phyloP scores from a whole-genome alignment of 176 grass and related monocot species.

The Avena eriantha region DNA sequence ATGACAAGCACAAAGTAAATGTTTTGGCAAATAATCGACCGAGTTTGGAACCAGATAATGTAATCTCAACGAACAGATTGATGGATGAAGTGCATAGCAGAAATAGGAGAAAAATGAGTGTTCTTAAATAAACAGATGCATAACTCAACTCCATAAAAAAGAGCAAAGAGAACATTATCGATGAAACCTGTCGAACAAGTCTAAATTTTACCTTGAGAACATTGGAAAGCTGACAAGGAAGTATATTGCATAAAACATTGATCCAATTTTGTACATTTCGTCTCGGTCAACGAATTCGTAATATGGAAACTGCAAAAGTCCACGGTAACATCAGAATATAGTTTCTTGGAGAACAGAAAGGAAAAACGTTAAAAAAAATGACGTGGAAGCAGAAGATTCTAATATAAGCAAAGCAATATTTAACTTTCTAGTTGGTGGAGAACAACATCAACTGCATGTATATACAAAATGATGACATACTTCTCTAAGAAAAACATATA shows the following conservation, averaged over 20 bases:
- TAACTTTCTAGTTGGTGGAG: neutral
- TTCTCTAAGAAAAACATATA: slow-evolving; percentile 12
- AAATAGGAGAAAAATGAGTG: neutral
- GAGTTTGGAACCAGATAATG: neutral
- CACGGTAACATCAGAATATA: slow-evolving; percentile 26
- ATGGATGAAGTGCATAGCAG: neutral
- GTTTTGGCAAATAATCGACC: neutral
- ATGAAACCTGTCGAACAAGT: slow-evolving; percentile 17
- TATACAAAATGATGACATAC: neutral
- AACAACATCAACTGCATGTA: slow-evolving; percentile 9
- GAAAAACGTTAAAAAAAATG: neutral
- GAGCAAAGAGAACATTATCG: neutral
- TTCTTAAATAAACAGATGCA: slow-evolving; percentile 5
- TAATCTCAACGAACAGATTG: neutral
- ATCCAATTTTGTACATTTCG: slow-evolving; percentile 94
- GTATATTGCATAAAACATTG: slow-evolving; percentile 95
- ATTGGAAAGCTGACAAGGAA: slow-evolving; percentile 98
- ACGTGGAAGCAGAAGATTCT: neutral
- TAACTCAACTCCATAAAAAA: slow-evolving; percentile 19
- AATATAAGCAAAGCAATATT: neutral
- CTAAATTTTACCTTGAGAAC: slow-evolving; percentile 79
- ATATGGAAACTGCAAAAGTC: slow-evolving; percentile 85
- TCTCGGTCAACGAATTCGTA: slow-evolving; percentile 86
- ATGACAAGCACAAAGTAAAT: neutral
- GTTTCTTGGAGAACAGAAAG: neutral